Evolutionary conservation across 176 grass and related monocot genomes (phyloP).

Genomic region (Dendrocalamus sinicus): DNA sequence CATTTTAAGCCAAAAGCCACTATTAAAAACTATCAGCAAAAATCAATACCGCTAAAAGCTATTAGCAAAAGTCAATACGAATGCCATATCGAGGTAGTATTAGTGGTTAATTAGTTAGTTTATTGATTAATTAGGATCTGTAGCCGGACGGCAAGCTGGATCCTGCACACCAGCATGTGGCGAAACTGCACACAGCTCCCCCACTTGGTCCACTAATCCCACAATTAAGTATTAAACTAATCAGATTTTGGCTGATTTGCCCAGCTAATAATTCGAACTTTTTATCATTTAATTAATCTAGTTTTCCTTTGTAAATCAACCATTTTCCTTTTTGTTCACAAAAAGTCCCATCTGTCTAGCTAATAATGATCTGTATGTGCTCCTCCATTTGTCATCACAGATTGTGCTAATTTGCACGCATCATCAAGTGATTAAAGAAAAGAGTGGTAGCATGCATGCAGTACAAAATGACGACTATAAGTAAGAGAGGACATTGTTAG

Average conservation of each 20-base stretch:
- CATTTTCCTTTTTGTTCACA: not conserved
- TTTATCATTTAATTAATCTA: not conserved
- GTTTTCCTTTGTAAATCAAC: not conserved
- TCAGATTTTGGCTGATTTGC: slow-evolving; percentile 18
- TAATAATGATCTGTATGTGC: too few relatives aligned
- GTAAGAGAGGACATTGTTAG: not conserved
- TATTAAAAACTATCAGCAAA: too few relatives aligned
- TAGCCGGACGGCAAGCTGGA: not conserved
- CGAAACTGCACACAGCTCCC: not conserved
- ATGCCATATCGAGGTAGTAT: not conserved
- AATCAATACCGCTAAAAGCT: too few relatives aligned
- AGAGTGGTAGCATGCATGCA: too few relatives aligned
- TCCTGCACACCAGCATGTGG: not conserved
- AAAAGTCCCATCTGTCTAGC: not conserved
- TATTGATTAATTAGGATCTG: not conserved
- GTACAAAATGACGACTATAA: too few relatives aligned
- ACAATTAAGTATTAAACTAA: not conserved
- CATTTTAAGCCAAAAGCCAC: too few relatives aligned
- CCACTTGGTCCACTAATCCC: too few relatives aligned
- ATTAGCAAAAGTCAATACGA: too few relatives aligned
- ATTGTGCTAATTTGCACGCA: too few relatives aligned
- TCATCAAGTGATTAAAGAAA: too few relatives aligned
- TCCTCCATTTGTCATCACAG: too few relatives aligned
- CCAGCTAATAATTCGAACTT: not conserved
- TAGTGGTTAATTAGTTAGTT: not conserved